Percentiles rank a stretch among this genome's conserved stretches.
These are phyloP conservation scores for Trichophyton schoenleinii DNA, from an alignment of 2,329 filamentous ascomycete species.

Conservation along the genomic window DNA sequence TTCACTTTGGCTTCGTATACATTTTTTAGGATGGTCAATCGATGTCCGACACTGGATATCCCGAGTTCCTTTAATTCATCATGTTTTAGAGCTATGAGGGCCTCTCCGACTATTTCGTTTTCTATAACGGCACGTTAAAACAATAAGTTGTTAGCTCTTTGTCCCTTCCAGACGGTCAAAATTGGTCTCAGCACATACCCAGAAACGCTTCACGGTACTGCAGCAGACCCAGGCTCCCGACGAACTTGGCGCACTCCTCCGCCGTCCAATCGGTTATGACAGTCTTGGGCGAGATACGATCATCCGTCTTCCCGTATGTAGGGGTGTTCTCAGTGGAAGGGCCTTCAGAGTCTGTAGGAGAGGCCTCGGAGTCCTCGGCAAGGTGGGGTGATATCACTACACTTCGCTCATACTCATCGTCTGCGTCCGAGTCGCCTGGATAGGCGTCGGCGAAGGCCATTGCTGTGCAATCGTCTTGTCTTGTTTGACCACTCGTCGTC, in stretches of 20 bases:
- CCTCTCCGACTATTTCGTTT: slow-evolving; percentile 88
- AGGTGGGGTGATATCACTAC: slow-evolving; percentile 46
- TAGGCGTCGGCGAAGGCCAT: slow-evolving; percentile 24
- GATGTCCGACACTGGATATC: slow-evolving; percentile 81
- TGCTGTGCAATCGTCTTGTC: not conserved
- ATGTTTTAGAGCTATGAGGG: slow-evolving; percentile 74
- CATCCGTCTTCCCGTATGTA: slow-evolving; percentile 44
- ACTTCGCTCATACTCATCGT: slow-evolving; percentile 53
- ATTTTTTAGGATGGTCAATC: slow-evolving; percentile 85
- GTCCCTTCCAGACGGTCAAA: not conserved
- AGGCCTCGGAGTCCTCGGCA: slow-evolving; percentile 45
- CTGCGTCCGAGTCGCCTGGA: slow-evolving; percentile 52
- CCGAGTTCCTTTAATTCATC: slow-evolving; percentile 94
- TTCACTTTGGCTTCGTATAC: slow-evolving; percentile 95
- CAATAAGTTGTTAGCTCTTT: not conserved
- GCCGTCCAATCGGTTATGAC: slow-evolving; percentile 53
- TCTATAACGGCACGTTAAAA: slow-evolving; percentile 41
- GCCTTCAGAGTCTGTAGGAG: slow-evolving; percentile 45
- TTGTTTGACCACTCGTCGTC: not conserved
- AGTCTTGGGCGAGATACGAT: slow-evolving; percentile 42
- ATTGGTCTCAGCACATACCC: slow-evolving; percentile 45
- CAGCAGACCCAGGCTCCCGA: slow-evolving; percentile 62
- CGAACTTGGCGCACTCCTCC: slow-evolving; percentile 83
- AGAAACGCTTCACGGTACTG: slow-evolving; percentile 76
- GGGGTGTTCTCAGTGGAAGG: slow-evolving; percentile 50